phyloP scores from a whole-genome alignment of 305 asterid genomes.

The Andrographis paniculata region DNA sequence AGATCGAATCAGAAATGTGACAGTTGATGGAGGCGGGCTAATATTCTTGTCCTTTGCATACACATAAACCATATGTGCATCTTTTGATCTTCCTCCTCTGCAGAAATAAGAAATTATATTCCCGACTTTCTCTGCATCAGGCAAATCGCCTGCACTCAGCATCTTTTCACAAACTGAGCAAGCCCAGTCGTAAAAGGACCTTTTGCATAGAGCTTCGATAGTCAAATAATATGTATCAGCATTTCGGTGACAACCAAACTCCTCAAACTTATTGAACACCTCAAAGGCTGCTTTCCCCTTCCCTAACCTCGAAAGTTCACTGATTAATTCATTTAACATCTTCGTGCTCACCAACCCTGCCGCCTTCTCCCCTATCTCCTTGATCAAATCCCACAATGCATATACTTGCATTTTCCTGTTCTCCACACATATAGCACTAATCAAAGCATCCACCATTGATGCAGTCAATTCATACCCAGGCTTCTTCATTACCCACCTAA shows the following conservation, averaged over 20 bases:
- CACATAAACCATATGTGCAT: constrained; percentile 65
- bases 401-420: constrained; percentile 33
- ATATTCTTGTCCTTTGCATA: constrained; percentile 53
- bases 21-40: constrained; percentile 33
- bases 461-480: constrained; percentile 28
- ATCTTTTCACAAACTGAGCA: constrained; percentile 57
- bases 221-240: constrained; percentile 63
- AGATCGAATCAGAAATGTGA: constrained; percentile 43
- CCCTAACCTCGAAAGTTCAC: constrained; percentile 45
- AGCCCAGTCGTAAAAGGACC: constrained; percentile 53
- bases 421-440: constrained; percentile 29
- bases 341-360: constrained; percentile 40
- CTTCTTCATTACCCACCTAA: constrained; percentile 47
- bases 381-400: constrained; percentile 68
- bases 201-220: constrained; percentile 62
- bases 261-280: constrained; percentile 70
- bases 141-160: constrained; percentile 48
- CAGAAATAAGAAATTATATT: constrained; percentile 56
- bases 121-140: constrained; percentile 46
- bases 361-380: constrained; percentile 44
- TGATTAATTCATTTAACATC: constrained; percentile 50
- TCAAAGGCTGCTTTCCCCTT: constrained; percentile 70
- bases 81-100: constrained; percentile 52
- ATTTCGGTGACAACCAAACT: constrained; percentile 47
- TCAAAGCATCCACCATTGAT: constrained; percentile 35